A percentile compares a stretch with the other conserved stretches of the same genome.
These are phyloP conservation scores for Mycotypha africana DNA, from an alignment of 371 early-diverging fungal species.

Conservation along the genomic window DNA sequence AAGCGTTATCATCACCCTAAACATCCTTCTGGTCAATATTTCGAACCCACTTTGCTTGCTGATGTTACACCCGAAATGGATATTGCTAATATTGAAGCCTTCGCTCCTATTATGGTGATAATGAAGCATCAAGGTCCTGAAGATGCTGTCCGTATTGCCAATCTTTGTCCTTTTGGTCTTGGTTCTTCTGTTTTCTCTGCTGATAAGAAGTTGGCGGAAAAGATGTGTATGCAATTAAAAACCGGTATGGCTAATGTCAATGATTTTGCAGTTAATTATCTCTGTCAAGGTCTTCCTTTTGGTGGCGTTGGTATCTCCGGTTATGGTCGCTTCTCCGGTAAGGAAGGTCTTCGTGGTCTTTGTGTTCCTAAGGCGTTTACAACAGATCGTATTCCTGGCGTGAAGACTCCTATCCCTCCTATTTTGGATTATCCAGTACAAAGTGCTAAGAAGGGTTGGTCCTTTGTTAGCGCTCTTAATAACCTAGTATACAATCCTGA, in stretches of 20 bases:
- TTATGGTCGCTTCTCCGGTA: constrained; percentile 70
- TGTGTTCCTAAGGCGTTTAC: constrained; percentile 73
- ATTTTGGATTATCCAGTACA: constrained; percentile 60
- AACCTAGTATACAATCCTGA: constrained; percentile 37
- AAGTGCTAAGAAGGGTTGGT: constrained; percentile 32
- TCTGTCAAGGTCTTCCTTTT: constrained; percentile 80
- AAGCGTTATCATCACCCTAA: constrained; percentile 57
- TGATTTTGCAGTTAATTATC: constrained; percentile 83
- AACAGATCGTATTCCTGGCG: constrained; percentile 63
- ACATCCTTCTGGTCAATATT: constrained; percentile 73
- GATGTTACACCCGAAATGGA: constrained; percentile 72
- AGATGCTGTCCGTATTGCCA: constrained; percentile 70
- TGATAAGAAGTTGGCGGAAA: constrained; percentile 57
- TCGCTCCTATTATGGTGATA: constrained; percentile 82
- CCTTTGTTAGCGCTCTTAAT: constrained; percentile 37
- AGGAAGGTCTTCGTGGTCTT: constrained; percentile 70
- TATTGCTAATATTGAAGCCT: constrained; percentile 72
- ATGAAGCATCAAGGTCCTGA: constrained; percentile 69
- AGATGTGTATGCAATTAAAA: constrained; percentile 58
- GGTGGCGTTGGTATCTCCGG: constrained; percentile 81
- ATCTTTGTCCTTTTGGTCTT: constrained; percentile 70
- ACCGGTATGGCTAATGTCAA: constrained; percentile 84
- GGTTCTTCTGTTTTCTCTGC: constrained; percentile 79
- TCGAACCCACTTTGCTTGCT: constrained; percentile 74
- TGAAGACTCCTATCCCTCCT: constrained; percentile 71